Evolutionary conservation across 2,329 filamentous ascomycete genomes (phyloP), one percentile per base, ranked within the genome.

Genomic region (Alternaria triticina): DNA sequence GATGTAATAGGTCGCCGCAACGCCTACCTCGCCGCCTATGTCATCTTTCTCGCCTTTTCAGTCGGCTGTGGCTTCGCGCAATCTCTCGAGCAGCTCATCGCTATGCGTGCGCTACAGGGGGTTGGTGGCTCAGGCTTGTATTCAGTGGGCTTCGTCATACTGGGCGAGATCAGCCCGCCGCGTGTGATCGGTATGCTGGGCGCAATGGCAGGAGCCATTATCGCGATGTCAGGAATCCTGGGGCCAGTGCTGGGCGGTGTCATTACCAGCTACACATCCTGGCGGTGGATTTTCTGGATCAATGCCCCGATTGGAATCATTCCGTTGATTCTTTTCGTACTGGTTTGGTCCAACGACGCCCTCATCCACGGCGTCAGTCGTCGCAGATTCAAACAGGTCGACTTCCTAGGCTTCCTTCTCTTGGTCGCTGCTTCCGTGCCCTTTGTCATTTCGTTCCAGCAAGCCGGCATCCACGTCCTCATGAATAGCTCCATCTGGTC

Each of bases 371-470:
- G 50, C n/a, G 23, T 30, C 6, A 47, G 57, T 25, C 57, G 54
- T 10, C 62, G 52, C 40, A 33, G 57, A 12, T 54, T 64, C 27
- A 55, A 43, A 7, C 62, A 64, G 30, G 9, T 64, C n/a, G 62
- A 64, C 25, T 82, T 85, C 56, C 45, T 85, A 5, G 87, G 87
- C 11, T 85, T 85, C n/a, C 79, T 89, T 22, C 76, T 88, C 12
- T 15, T 64, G 27, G 81, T 89, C 9, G 78, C 83, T 4, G 83
- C 86, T 2, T 83, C 86, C 0, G 83, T 87, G 0, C 80, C 89
- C 3, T 80, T 88, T 5, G 85, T 88, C 0, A 88, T 88, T 67
- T 80, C 87, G 2, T 88, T 89, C 59, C 86, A 89, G 68, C 84
- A 84, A 65, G 82, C 82, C 4, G 83, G 83, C 1, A 72, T 75